Evolutionary conservation across 2,329 filamentous ascomycete genomes (phyloP), one percentile per base, ranked within the genome.

Genomic region (Aureobasidium sp.): DNA sequence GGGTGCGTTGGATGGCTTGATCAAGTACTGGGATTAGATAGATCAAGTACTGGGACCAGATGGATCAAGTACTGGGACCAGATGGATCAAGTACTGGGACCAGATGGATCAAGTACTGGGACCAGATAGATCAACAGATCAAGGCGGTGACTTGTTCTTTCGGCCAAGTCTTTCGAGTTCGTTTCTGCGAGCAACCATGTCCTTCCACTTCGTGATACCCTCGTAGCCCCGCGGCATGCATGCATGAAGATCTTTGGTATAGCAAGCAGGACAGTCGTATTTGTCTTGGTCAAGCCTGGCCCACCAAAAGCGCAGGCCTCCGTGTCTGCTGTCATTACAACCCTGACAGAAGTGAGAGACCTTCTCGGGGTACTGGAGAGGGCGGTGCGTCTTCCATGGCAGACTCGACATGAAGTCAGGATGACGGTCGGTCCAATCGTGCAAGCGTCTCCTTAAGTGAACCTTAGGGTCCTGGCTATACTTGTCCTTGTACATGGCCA

Each of bases 41-140:
- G 5, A 17, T 17, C 3, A 25, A 25, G 34, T 8, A 27, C 14
- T 14, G 48, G n/a, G n/a, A 3, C 1, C 22, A 25, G 22, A 25
- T 25, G 3, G 22, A 42, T 42, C 14, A 39, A 44, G n/a, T n/a
- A 27, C 14, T 14, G 48, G n/a, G n/a, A 3, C 1, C 22, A 25
- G 22, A 25, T 25, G n/a, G 49, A 90, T 99, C 64, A 90, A 89
- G 74, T 93, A 93, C 74, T 97, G 92, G 91, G 94, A 97, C 81
- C 97, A 66, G 64, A 41, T 7, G 4, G 5, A 17, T 17, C 3
- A 25, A 25, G 34, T 8, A 27, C 14, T 14, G 48, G n/a, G n/a
- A 3, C 1, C 22, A 25, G 22, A 25, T 25, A 25, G 22, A 42
- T 42, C 14, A 39, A 44, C 8, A 3, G 5, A 47, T 29, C 6